A percentile compares a stretch with the other conserved stretches of the same genome.
Evolutionary conservation across 495 filamentous ascomycete species (phyloP).

Genomic region (Letharia columbiana): DNA sequence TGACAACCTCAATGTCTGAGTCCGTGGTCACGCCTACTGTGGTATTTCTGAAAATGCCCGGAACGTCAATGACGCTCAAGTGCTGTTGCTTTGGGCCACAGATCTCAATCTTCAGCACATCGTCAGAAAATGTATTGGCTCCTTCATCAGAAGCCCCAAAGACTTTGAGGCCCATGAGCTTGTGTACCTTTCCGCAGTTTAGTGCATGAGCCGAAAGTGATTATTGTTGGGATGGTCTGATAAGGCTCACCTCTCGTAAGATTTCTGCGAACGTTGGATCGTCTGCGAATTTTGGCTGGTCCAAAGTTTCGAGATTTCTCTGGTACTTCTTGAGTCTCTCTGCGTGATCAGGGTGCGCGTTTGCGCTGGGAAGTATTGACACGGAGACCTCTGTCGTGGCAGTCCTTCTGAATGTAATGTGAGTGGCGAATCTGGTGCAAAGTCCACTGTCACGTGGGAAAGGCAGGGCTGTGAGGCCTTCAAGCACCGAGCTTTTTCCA

Average conservation of each 20-base stretch:
- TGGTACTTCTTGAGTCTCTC: neutral
- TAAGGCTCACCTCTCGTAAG: neutral
- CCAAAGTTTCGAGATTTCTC: neutral
- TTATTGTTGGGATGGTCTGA: neutral
- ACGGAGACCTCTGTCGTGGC: constrained; percentile 19
- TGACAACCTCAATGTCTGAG: constrained; percentile 30
- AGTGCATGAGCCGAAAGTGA: neutral
- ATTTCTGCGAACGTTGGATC: neutral
- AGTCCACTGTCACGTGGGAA: constrained; percentile 30
- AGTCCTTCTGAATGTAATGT: constrained; percentile 38
- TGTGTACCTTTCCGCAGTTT: neutral
- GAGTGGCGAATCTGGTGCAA: constrained; percentile 42
- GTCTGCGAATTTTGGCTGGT: neutral
- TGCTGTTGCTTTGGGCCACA: constrained; percentile 39
- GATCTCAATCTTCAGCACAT: constrained; percentile 44
- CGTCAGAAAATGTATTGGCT: constrained; percentile 34
- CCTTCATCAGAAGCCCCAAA: constrained; percentile 16
- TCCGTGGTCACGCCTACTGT: constrained; percentile 32
- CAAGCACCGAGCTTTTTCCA: constrained; percentile 34
- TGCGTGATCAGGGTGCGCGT: neutral
- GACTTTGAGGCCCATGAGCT: neutral
- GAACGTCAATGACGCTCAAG: constrained; percentile 47
- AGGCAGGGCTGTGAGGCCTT: constrained; percentile 34
- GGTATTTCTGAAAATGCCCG: constrained; percentile 39
- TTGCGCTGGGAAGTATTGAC: neutral